phyloP scores from a whole-genome alignment of 768 basidiomycete genomes.

The Guyanaporus albipodus region DNA sequence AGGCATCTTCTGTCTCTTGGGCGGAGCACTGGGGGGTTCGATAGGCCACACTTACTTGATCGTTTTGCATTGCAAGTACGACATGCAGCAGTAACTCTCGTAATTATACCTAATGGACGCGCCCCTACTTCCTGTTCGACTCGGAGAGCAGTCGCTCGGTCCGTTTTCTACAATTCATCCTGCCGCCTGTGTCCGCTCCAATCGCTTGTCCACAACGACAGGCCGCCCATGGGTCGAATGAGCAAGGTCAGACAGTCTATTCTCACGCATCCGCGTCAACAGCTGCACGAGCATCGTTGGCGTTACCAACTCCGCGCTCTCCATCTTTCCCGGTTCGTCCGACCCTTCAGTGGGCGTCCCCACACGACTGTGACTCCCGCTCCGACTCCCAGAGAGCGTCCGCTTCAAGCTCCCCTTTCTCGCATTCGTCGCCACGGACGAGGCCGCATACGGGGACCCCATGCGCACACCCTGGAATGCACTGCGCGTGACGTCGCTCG shows the following conservation, averaged over 20 bases:
- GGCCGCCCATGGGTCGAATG: slow-evolving; percentile 47
- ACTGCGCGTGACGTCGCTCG: slow-evolving; percentile 25
- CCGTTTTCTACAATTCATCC: slow-evolving; percentile 40
- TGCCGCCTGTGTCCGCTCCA: slow-evolving; percentile 68
- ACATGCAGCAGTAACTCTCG: no score
- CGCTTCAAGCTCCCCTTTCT: slow-evolving; percentile 26
- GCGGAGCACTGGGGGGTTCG: no score
- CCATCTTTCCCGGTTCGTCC: slow-evolving; percentile 19
- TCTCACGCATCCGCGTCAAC: slow-evolving; percentile 65
- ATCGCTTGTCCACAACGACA: slow-evolving; percentile 62
- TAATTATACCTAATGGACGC: no score
- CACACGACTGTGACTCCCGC: slow-evolving; percentile 25
- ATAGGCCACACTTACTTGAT: no score
- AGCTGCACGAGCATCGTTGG: slow-evolving; percentile 53
- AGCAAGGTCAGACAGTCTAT: slow-evolving; percentile 52
- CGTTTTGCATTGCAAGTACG: no score
- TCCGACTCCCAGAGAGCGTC: slow-evolving; percentile 18
- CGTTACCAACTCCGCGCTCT: slow-evolving; percentile 40
- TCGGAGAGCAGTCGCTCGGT: no score
- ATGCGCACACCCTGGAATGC: slow-evolving; percentile 15
- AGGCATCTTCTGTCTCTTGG: neutral
- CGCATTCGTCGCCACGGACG: slow-evolving; percentile 1
- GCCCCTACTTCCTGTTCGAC: no score
- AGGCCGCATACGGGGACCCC: slow-evolving; percentile 21
- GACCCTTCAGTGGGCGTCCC: slow-evolving; percentile 27